These are phyloP conservation scores for Boletellus sp. DNA, from an alignment of 768 basidiomycete genomes.

Conservation along the genomic window DNA sequence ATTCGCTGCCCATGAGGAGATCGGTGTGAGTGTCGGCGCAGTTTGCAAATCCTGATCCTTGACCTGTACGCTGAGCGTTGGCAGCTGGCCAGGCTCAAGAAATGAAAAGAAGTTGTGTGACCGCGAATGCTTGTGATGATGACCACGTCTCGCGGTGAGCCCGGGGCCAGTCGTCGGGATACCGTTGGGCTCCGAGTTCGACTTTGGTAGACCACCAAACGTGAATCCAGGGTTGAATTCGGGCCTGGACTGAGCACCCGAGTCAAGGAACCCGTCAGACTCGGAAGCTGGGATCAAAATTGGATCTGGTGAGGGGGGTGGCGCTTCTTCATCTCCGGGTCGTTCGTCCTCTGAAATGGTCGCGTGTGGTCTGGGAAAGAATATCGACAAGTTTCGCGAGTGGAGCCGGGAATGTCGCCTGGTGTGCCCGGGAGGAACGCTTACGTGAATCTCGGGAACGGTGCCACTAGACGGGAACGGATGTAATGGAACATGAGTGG, in stretches of 20 bases:
- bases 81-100: constrained; percentile 64
- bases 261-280: constrained; percentile 22
- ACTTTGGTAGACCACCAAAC: constrained; percentile 52
- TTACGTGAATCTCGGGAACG: constrained; percentile 19
- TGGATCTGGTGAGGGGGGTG: constrained; percentile 43
- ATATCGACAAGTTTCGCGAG: constrained; percentile 87
- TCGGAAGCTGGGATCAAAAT: constrained; percentile 41
- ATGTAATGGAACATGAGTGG: constrained; percentile 23
- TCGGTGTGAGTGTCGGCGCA: constrained; percentile 54
- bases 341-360: constrained; percentile 68
- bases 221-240: constrained; percentile 56
- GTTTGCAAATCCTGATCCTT: constrained; percentile 44
- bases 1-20: constrained; percentile 67
- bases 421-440: constrained; percentile 25
- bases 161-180: constrained; percentile 16
- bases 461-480: constrained; percentile 20
- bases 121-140: constrained; percentile 90
- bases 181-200: constrained; percentile 16
- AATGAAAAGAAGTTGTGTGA: constrained; percentile 97
- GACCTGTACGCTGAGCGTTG: constrained; percentile 7
- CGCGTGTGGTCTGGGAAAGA: constrained; percentile 71
- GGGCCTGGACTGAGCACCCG: constrained; percentile 31
- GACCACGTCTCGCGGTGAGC: constrained; percentile 49
- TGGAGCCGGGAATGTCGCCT: constrained; percentile 70
- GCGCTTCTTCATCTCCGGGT: constrained; percentile 43